Evolutionary conservation across 345 rosid genomes (phyloP).

Genomic region (Psidium friedrichsthalianum): DNA sequence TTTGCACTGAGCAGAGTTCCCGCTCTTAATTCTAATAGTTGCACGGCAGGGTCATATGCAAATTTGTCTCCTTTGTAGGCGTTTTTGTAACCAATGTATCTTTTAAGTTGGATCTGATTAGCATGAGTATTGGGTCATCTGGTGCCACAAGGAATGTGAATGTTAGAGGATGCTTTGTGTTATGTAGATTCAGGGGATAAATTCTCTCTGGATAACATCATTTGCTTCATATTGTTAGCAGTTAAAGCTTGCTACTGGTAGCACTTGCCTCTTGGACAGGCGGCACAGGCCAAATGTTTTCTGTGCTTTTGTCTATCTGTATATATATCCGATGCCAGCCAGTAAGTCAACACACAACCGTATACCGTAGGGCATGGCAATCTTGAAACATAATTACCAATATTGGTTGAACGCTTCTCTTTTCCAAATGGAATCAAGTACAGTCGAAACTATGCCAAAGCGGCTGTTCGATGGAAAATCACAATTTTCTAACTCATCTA

Average conservation of each 20-base stretch:
- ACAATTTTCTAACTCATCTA: not conserved
- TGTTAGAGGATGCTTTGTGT: not conserved
- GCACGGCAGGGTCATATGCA: not conserved
- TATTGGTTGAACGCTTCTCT: not conserved
- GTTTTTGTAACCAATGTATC: not conserved
- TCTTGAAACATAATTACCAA: not conserved
- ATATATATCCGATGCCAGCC: not conserved
- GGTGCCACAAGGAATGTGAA: not conserved
- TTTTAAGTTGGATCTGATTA: not conserved
- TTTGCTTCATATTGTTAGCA: not conserved
- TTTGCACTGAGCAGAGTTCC: not conserved
- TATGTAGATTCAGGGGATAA: not conserved
- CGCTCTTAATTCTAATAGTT: not conserved
- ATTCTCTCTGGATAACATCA: not conserved
- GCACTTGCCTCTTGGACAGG: not conserved
- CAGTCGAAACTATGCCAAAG: not conserved
- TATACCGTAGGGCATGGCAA: not conserved
- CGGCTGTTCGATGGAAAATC: not conserved
- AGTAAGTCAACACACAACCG: not conserved
- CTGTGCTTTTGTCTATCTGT: not conserved
- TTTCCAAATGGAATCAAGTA: not conserved
- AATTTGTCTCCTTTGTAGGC: not conserved
- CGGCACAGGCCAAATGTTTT: not conserved
- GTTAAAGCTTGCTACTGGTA: not conserved
- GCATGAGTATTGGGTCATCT: not conserved